Evolutionary conservation across 306 rosid species (phyloP).

Genomic region (Vachellia collinsii): DNA sequence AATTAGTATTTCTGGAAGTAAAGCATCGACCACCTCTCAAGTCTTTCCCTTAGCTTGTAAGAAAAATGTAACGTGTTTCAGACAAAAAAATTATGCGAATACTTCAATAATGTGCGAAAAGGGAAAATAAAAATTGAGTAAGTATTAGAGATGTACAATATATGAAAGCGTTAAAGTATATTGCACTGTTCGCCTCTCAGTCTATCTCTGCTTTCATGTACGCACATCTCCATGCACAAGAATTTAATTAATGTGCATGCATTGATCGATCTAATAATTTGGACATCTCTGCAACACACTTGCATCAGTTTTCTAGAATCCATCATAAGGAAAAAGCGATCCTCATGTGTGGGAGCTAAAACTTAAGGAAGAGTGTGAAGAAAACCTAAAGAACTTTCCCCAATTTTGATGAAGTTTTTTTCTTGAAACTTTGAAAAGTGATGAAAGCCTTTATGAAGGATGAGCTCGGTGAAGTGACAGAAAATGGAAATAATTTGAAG

Average conservation of each 20-base stretch:
- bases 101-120: neutral
- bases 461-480: conserved; percentile 29
- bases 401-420: neutral
- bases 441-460: conserved; percentile 15
- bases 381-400: neutral
- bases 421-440: conserved; percentile 1
- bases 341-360: neutral
- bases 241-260: neutral
- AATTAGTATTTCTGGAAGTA: neutral
- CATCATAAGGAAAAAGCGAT: too few relatives aligned
- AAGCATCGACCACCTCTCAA: neutral
- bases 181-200: neutral
- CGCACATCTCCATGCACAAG: neutral
- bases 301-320: neutral
- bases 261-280: neutral
- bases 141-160: neutral
- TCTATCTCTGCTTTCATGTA: neutral
- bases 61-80: neutral
- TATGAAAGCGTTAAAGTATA: neutral
- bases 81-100: neutral
- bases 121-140: neutral
- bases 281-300: neutral
- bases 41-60: conserved; percentile 15
- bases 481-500: conserved; percentile 28
- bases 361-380: neutral